phyloP scores from a whole-genome alignment of 176 grass and related monocot species.

The Rhynchospora breviuscula region DNA sequence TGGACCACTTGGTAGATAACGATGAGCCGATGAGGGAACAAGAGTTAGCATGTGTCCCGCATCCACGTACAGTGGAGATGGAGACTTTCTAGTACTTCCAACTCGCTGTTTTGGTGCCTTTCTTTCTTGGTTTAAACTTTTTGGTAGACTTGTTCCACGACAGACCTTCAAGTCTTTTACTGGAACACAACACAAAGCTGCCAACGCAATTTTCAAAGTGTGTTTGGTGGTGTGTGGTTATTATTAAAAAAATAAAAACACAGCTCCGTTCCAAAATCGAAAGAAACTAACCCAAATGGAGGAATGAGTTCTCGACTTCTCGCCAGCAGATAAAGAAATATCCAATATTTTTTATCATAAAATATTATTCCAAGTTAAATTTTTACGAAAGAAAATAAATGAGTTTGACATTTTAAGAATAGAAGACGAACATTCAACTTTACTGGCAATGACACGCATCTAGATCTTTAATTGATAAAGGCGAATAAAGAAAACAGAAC shows the following conservation, averaged over 20 bases:
- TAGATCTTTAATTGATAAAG: not conserved
- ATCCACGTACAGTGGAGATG: conserved; percentile 28
- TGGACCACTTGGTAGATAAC: not conserved
- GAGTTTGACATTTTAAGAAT: not conserved
- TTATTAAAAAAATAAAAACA: too few species aligned
- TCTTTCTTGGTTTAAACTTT: not conserved
- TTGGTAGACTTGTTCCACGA: not conserved
- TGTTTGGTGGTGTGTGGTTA: too few species aligned
- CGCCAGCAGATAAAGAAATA: too few species aligned
- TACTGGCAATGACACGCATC: not conserved
- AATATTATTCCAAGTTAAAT: too few species aligned
- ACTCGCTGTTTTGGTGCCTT: conserved; percentile 7
- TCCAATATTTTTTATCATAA: too few species aligned
- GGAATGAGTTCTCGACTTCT: not conserved
- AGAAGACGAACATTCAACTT: not conserved
- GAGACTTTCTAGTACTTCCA: conserved; percentile 22
- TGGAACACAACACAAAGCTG: not conserved
- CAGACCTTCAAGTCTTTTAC: not conserved
- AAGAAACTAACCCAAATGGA: not conserved
- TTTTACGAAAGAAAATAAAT: too few species aligned
- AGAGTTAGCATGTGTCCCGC: conserved; percentile 10
- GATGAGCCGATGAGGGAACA: not conserved
- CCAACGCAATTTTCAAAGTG: too few species aligned
- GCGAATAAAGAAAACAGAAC: not conserved
- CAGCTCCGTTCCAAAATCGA: not conserved